A percentile compares a stretch with the other conserved stretches of the same genome.
Evolutionary conservation across 2,329 filamentous ascomycete genomes (phyloP).

Genomic region (Alternaria gaisen): DNA sequence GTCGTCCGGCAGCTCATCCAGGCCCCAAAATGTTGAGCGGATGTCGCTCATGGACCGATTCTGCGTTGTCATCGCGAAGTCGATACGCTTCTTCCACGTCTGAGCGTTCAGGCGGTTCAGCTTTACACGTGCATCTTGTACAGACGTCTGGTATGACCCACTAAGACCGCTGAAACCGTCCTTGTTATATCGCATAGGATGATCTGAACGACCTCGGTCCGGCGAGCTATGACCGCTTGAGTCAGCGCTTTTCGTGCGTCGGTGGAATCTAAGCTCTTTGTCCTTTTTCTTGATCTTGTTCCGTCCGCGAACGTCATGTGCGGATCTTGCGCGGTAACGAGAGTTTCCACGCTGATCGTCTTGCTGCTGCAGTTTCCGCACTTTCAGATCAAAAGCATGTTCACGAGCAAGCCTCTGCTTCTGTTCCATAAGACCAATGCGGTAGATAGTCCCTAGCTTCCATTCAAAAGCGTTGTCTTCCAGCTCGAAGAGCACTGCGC

Average conservation of each 20-base stretch:
- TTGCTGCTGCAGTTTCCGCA: constrained; percentile 79
- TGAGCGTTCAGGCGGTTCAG: constrained; percentile 84
- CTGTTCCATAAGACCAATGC: constrained; percentile 87
- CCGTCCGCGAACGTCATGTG: constrained; percentile 54
- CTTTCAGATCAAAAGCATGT: constrained; percentile 87
- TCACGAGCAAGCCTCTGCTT: constrained; percentile 88
- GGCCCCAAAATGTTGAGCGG: constrained; percentile 80
- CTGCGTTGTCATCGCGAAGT: constrained; percentile 74
- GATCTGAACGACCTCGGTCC: constrained; percentile 40
- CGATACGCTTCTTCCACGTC: constrained; percentile 92
- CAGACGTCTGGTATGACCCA: constrained; percentile 74
- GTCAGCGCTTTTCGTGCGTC: constrained; percentile 53
- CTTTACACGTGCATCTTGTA: constrained; percentile 77
- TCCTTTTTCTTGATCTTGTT: constrained; percentile 46
- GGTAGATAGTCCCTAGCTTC: constrained; percentile 94
- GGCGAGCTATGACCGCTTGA: constrained; percentile 38
- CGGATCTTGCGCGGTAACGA: constrained; percentile 62
- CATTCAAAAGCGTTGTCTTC: constrained; percentile 98
- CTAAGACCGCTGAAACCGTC: constrained; percentile 78
- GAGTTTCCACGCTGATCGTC: constrained; percentile 61
- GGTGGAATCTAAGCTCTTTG: constrained; percentile 43
- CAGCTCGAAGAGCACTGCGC: constrained; percentile 86
- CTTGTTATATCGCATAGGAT: constrained; percentile 77
- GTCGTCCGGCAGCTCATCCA: constrained; percentile 82
- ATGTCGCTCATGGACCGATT: constrained; percentile 80